Evolutionary conservation across 345 rosid genomes (phyloP).

Genomic region (Hibiscus tridactylites): DNA sequence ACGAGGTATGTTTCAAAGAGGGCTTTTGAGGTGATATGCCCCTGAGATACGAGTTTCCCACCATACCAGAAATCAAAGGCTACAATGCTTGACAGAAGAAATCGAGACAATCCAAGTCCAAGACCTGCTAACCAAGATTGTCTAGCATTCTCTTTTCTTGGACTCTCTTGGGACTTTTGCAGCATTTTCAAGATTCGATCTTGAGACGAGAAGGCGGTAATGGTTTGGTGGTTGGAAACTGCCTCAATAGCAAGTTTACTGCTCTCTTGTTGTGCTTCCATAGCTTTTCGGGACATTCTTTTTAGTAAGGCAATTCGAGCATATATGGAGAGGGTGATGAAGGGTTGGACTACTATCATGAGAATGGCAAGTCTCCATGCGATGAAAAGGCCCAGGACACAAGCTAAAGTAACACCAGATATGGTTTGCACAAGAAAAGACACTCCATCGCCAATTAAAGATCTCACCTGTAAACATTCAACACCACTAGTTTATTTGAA

Average conservation of each 20-base stretch:
- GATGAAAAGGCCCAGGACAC: constrained; percentile 55
- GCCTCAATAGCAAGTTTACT: constrained; percentile 61
- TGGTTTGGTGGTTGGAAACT: constrained; percentile 49
- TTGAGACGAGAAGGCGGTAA: constrained; percentile 68
- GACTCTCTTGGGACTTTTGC: constrained; percentile 42
- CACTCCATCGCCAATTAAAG: constrained; percentile 56
- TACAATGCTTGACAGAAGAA: constrained; percentile 37
- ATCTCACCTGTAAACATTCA: constrained; percentile 40
- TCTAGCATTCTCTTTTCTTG: constrained; percentile 36
- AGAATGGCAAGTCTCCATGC: constrained; percentile 65
- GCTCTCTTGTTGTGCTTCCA: constrained; percentile 53
- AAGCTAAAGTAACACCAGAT: constrained; percentile 49
- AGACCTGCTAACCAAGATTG: constrained; percentile 59
- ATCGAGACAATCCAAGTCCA: constrained; percentile 40
- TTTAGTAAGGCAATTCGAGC: constrained; percentile 34
- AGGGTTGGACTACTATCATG: constrained; percentile 53
- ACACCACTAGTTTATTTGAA: background rate
- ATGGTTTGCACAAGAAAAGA: constrained; percentile 50
- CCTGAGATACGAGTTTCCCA: constrained; percentile 44
- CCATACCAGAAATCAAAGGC: constrained; percentile 67
- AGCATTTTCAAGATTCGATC: constrained; percentile 51
- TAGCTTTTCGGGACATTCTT: constrained; percentile 38
- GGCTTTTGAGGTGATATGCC: constrained; percentile 34
- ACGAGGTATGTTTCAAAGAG: constrained; percentile 20
- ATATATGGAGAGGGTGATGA: constrained; percentile 41